phyloP scores from a whole-genome alignment of 345 rosid genomes.

The Citrus glauca region DNA sequence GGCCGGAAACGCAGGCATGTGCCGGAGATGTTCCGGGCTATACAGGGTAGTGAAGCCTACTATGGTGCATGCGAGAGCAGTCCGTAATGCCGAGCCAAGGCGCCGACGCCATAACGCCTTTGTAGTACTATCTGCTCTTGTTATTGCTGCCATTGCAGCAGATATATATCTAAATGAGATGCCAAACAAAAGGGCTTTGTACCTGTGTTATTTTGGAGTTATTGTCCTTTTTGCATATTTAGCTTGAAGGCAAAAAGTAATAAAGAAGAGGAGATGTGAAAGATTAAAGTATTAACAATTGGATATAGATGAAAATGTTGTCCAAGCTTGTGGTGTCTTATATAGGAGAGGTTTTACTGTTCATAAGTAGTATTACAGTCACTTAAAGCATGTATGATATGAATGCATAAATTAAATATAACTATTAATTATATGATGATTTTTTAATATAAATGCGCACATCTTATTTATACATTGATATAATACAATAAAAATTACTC shows the following conservation, averaged over 20 bases:
- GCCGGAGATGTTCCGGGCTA: slow-evolving; percentile 39
- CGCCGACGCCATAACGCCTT: slow-evolving; percentile 29
- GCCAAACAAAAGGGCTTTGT: not conserved
- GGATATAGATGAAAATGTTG: not conserved
- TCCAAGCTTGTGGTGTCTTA: not conserved
- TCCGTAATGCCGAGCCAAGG: slow-evolving; percentile 48
- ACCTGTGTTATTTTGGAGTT: not conserved
- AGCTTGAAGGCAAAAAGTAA: not conserved
- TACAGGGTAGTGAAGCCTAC: slow-evolving; percentile 60
- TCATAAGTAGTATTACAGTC: fast-evolving
- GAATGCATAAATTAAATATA: too few species aligned
- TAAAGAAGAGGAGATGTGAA: not conserved
- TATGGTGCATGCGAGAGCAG: slow-evolving; percentile 58
- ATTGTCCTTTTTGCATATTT: not conserved
- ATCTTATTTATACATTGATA: too few species aligned
- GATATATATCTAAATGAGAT: not conserved
- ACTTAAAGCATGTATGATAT: too few species aligned
- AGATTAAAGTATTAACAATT: not conserved
- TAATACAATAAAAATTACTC: too few species aligned
- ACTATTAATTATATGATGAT: too few species aligned
- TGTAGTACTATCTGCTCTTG: not conserved
- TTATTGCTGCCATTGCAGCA: not conserved
- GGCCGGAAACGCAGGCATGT: slow-evolving; percentile 47
- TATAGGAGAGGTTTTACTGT: too few species aligned
- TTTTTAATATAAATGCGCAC: too few species aligned